phyloP scores from a whole-genome alignment of 2,329 filamentous ascomycete genomes.

The Xylariaceae sp. region DNA sequence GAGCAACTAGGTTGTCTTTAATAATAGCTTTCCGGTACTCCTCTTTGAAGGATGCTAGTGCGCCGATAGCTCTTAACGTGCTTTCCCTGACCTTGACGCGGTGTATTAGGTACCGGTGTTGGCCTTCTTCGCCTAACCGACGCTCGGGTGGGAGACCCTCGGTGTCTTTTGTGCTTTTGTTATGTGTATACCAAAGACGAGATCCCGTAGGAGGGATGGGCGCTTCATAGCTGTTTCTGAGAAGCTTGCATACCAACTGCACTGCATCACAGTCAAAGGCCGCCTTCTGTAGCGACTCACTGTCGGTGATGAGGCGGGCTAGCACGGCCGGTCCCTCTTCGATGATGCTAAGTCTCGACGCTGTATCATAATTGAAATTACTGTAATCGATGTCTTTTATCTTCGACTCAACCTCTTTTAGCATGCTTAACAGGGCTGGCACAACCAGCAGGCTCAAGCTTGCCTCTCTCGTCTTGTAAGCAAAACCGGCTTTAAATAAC shows the following conservation, averaged over 20 bases:
- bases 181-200: constrained; percentile 42
- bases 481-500: constrained; percentile 69
- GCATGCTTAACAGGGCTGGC: constrained; percentile 68
- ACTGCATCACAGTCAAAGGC: constrained; percentile 68
- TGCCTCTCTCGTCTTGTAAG: constrained; percentile 64
- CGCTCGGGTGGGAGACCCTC: constrained; percentile 42
- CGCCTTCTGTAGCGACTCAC: constrained; percentile 76
- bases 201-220: constrained; percentile 38
- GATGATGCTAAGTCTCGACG: constrained; percentile 55
- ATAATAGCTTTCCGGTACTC: constrained; percentile 81
- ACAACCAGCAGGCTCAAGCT: constrained; percentile 69
- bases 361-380: constrained; percentile 31
- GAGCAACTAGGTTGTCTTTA: constrained; percentile 77
- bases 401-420: constrained; percentile 54
- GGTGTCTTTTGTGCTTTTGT: constrained; percentile 35
- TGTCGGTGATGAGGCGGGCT: constrained; percentile 77
- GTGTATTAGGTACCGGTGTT: constrained; percentile 64
- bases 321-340: constrained; percentile 77
- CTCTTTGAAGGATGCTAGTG: constrained; percentile 79
- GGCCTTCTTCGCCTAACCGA: constrained; percentile 62
- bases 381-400: constrained; percentile 40
- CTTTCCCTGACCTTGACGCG: constrained; percentile 76
- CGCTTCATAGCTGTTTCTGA: constrained; percentile 56
- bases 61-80: constrained; percentile 77
- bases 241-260: constrained; percentile 49